Conservation (phyloP, 164 flowering plant species). For the Annona cherimola region DNA sequence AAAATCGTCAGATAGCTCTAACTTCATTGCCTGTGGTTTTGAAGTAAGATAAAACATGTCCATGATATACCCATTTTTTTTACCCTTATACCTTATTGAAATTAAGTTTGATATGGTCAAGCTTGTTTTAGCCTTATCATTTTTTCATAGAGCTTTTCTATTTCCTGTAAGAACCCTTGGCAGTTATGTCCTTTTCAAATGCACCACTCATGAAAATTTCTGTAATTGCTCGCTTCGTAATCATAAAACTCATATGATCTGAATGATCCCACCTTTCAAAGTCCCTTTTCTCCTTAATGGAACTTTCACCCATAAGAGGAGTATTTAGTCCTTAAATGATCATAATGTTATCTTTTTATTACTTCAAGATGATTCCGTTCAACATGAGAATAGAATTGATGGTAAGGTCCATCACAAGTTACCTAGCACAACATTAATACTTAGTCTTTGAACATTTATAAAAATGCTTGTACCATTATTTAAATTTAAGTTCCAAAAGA, state of each 20-base stretch:
- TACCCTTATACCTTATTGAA: not conserved
- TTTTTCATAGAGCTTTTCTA: not conserved
- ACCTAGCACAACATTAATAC: not conserved
- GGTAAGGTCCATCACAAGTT: not conserved
- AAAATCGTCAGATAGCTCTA: slow-evolving; percentile 1
- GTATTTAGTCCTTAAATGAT: not conserved
- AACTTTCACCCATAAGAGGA: not conserved
- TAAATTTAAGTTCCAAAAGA: not conserved
- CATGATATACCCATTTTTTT: not conserved
- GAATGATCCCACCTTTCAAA: no score
- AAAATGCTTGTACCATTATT: no score
- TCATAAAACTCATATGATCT: no score
- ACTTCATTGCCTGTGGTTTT: not conserved
- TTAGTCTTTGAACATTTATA: no score
- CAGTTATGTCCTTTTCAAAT: not conserved
- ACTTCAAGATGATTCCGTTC: not conserved
- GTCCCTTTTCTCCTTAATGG: no score
- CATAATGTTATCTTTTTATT: not conserved
- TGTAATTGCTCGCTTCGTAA: not conserved
- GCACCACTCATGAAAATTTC: not conserved
- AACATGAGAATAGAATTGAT: not conserved
- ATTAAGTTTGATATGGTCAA: no score
- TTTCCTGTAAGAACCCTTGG: not conserved
- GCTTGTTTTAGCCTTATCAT: no score
- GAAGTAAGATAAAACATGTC: slow-evolving; percentile 1